A percentile compares a stretch with the other conserved stretches of the same genome.
These are phyloP conservation scores for Hanseniaspora clermontiae DNA, from an alignment of 805 yeast species.

Conservation along the genomic window DNA sequence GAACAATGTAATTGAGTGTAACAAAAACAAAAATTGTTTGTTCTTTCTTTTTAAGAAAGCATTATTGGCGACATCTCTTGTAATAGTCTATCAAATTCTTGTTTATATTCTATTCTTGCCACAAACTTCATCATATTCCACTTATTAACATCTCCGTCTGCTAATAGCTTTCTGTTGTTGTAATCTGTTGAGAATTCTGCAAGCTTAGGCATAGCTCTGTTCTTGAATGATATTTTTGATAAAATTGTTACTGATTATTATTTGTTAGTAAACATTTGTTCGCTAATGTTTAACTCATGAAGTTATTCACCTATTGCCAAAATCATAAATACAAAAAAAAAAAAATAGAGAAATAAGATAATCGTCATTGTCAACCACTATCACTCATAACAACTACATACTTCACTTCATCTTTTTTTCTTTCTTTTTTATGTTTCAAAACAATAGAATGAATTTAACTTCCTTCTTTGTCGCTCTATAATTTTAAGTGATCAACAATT, in stretches of 20 bases:
- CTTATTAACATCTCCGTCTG: constrained; percentile 10
- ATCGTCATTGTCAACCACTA: not conserved
- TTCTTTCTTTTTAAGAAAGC: not conserved
- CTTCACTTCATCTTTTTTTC: not conserved
- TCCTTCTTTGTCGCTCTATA: not conserved
- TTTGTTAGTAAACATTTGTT: not conserved
- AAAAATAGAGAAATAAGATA: not conserved
- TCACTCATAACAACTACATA: not conserved
- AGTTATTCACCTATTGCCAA: not conserved
- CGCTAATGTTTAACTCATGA: too few relatives aligned
- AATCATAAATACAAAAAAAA: not conserved
- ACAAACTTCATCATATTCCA: constrained; percentile 13
- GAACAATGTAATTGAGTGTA: not conserved
- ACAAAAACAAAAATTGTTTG: not conserved
- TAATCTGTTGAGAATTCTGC: constrained; percentile 8
- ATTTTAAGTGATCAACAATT: not conserved
- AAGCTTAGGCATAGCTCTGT: constrained; percentile 13
- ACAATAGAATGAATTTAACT: not conserved
- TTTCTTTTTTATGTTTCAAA: not conserved
- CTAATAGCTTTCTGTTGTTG: constrained; percentile 7
- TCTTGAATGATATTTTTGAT: not conserved
- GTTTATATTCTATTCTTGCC: constrained; percentile 11
- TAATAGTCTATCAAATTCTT: constrained; percentile 8
- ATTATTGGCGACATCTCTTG: constrained; percentile 9
- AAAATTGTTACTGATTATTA: not conserved